Evolutionary conservation across 1,139 yeast species (phyloP), one percentile per base, ranked within the genome.

Genomic region (Geotrichum phurueaensis): DNA sequence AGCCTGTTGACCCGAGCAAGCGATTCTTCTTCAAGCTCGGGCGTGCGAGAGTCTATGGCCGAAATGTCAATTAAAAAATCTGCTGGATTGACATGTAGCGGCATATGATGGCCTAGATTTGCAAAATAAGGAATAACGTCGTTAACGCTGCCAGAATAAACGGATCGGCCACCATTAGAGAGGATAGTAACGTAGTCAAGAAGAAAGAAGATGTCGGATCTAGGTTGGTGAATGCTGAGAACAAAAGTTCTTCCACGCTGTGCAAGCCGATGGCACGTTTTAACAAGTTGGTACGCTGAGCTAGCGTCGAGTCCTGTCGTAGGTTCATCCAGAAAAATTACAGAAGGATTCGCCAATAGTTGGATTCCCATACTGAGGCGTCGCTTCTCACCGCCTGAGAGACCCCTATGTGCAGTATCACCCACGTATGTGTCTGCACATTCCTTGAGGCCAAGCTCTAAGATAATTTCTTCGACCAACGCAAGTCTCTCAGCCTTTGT

Each of bases 331-430:
- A 90, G 75, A 67, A 89, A 89, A 64, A 90, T 73, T 1, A 89
- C 75, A 0, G 92, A 84, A 0, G 96, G 96, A 65, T 84, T 86
- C 1, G 89, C 81, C 43, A 90, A 76, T 66, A 90, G 75, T 70
- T 89, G 96, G 22, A 88, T 84, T 0, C 91, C 96, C 59, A 89
- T 82, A 60, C 91, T 85, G 1, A 89, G 79, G 63, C 96, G 74
- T 67, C 96, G 74, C 70, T 86, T 87, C 68, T 90, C 96, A 39
- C 97, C 96, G 5, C 97, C 97, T 1, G 95, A 86, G 29, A 89
- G 73, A 22, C 87, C 85, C 52, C 75, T 71, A 60, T 77, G 79
- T 56, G 76, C 74, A 23, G 82, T 78, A 54, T 81, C 78, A 20
- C 83, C 81, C 0, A 87, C 85, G 1, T 78, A 67, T 0, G 87